Evolutionary conservation across 164 flowering plant species (phyloP).

Genomic region (Paratinospora sagittata): DNA sequence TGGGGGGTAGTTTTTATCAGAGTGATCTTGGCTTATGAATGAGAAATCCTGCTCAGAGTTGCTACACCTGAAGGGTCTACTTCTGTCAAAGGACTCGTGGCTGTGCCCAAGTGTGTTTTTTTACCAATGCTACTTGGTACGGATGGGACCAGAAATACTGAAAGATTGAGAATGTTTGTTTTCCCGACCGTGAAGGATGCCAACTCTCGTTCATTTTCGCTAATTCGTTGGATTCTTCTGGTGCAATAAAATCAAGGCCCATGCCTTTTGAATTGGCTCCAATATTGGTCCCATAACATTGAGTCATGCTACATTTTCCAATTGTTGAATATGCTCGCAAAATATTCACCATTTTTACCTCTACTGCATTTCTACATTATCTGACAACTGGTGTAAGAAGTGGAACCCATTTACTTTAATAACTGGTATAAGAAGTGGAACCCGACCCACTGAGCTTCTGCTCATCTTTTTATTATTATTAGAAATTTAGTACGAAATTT

Average conservation of each 20-base stretch:
- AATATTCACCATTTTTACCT: not conserved
- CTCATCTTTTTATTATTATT: too few relatives aligned
- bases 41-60: too few relatives aligned
- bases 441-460: too few relatives aligned
- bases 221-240: not conserved
- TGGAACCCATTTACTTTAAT: too few relatives aligned
- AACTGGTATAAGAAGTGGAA: too few relatives aligned
- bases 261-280: not conserved
- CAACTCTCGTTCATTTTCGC: not conserved
- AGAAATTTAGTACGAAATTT: too few relatives aligned
- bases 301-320: not conserved
- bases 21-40: too few relatives aligned
- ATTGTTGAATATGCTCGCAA: too few relatives aligned
- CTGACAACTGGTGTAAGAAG: too few relatives aligned
- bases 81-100: not conserved
- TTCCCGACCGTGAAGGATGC: not conserved
- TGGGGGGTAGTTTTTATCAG: not conserved
- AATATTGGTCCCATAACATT: not conserved
- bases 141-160: not conserved
- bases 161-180: not conserved
- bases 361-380: not conserved
- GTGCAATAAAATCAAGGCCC: not conserved
- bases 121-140: not conserved
- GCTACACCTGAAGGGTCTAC: not conserved
- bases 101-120: not conserved